These are phyloP conservation scores for Penicillium crystallinum DNA, from an alignment of 495 filamentous ascomycete species.

Conservation along the genomic window DNA sequence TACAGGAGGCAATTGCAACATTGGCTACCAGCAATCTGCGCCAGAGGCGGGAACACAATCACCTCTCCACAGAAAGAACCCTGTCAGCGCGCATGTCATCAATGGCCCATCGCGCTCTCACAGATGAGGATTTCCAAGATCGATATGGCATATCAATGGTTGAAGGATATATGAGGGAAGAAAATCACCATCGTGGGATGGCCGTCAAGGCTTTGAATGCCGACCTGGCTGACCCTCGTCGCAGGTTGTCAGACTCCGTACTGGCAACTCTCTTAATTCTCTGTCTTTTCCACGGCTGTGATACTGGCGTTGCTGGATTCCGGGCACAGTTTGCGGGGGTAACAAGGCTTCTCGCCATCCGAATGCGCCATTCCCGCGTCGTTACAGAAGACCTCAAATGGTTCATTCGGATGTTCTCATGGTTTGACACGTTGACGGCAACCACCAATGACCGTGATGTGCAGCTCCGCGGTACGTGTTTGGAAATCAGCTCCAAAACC, in stretches of 20 bases:
- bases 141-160: conserved; percentile 28
- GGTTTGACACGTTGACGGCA: conserved; percentile 91
- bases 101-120: conserved; percentile 45
- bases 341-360: conserved; percentile 81
- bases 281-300: conserved; percentile 89
- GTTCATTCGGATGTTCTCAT: conserved; percentile 96
- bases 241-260: conserved; percentile 78
- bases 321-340: conserved; percentile 92
- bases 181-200: conserved; percentile 72
- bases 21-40: conserved; percentile 79
- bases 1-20: conserved; percentile 90
- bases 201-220: conserved; percentile 80
- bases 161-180: conserved; percentile 54
- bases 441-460: conserved; percentile 88
- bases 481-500: conserved; percentile 61
- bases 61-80: conserved; percentile 40
- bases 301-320: conserved; percentile 87
- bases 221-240: conserved; percentile 68
- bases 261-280: conserved; percentile 82
- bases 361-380: conserved; percentile 54
- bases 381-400: conserved; percentile 69
- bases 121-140: conserved; percentile 35
- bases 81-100: conserved; percentile 45
- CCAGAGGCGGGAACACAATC: conserved; percentile 41
- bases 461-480: conserved; percentile 67